Base-by-base conservation (phyloP, 108 stramenopile species). In the Fistulifera pelliculosa region DNA sequence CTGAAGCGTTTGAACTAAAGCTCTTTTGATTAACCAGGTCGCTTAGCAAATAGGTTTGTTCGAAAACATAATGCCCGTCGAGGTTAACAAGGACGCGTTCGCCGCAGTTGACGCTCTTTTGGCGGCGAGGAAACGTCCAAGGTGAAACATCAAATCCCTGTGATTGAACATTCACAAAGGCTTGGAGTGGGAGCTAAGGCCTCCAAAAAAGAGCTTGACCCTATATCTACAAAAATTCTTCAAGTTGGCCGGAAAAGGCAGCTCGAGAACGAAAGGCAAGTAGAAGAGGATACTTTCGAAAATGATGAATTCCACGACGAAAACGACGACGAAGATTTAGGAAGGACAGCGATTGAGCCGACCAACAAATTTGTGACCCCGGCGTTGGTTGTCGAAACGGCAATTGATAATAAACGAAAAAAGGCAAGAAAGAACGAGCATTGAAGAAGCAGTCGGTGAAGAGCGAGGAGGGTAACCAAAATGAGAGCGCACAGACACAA, bases 391-490 rank as follows among this genome's bases (percentile, higher is more conserved):
- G n/a, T 8, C 27, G 19, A n/a, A 27, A 0, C 54, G 7, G 38
- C 21, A 11, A 39, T 41, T 22, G 56, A 41, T 28, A 57, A 52
- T 22, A 70, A 69, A 17, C 78, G 74, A 51, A 79, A 81, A 49
- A 83, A 80, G 62, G 74, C 15, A 80, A 80, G 43, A 85, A 79
- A 58, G 81, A 78, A 52, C 70, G 79, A 41, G 28, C 31, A 41
- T 47, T 55, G 47, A 52, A 65, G 28, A 38, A 43, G 42, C 44
- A 40, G 22, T 53, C 47, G 52, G 47, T 31, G 22, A 25, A 17
- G 7, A 41, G 15, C 22, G 12, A 18, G 22, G 7, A 23, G 24
- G 28, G n/a, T 23, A 4, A 41, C 2, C 4, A 43, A 52, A 6
- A 39, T 41, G 35, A 54, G 16, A 50, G 12, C 41, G 14, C 27